Evolutionary conservation across 192 early-diverging fungal species (phyloP).

Genomic region (Podila minutissima): DNA sequence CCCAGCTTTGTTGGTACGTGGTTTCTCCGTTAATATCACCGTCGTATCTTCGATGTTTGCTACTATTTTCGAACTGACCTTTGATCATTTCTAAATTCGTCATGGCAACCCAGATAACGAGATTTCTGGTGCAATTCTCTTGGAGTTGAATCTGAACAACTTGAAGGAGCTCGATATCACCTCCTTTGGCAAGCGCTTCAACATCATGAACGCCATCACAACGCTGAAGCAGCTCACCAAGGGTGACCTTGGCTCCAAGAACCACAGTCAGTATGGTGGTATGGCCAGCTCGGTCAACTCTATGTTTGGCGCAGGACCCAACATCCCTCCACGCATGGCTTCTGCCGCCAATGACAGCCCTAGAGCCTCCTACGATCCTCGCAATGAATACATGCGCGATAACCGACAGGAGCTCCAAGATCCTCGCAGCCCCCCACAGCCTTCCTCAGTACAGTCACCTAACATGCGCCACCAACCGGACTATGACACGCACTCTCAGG

Average conservation of each 20-base stretch:
- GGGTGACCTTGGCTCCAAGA: slow-evolving; percentile 7
- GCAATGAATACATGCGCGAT: slow-evolving; percentile 10
- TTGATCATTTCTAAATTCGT: too few relatives aligned
- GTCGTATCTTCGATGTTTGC: background rate
- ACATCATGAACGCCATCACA: slow-evolving; percentile 69
- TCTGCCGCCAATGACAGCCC: slow-evolving; percentile 12
- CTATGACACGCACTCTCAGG: slow-evolving; percentile 13
- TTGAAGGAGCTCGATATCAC: slow-evolving; percentile 72
- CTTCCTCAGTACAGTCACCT: slow-evolving; percentile 18
- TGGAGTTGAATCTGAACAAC: slow-evolving; percentile 66
- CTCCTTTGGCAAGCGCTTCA: slow-evolving; percentile 67
- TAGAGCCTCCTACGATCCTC: slow-evolving; percentile 18
- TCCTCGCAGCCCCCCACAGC: slow-evolving; percentile 8
- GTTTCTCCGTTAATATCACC: background rate
- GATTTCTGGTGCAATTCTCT: slow-evolving; percentile 67
- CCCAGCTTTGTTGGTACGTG: slow-evolving; percentile 60
- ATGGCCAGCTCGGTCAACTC: slow-evolving; percentile 6
- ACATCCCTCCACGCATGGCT: slow-evolving; percentile 24
- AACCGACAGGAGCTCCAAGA: slow-evolving; percentile 8
- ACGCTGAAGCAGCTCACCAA: slow-evolving; percentile 53
- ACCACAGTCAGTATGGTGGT: background rate
- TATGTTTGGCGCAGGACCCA: slow-evolving; percentile 16
- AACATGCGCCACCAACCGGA: slow-evolving; percentile 24
- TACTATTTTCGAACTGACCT: too few relatives aligned
- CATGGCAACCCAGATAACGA: slow-evolving; percentile 61